Evolutionary conservation across 371 early-diverging fungal genomes (phyloP), one percentile per base, ranked within the genome.

Genomic region (Mucor irregularis): DNA sequence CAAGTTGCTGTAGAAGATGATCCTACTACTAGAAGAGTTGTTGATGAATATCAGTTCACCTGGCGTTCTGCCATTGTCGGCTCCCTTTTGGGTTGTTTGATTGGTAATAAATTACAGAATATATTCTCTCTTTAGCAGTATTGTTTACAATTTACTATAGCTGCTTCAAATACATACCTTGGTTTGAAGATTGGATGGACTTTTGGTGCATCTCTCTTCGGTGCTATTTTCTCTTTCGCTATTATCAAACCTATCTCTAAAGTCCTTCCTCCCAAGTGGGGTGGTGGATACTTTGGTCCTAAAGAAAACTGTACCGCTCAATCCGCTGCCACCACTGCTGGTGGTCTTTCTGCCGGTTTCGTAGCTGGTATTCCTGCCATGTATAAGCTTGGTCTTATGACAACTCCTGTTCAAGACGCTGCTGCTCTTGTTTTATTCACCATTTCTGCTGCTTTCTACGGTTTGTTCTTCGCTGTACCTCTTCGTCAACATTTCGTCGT

Each of bases 401-500:
- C 69, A 11, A 66, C 62, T 1, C 81, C 81, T 24, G 46, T 66
- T 26, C 68, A 76, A 10, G 85, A 84, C 59, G 69, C 78, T 30
- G 81, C 69, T 33, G 68, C 80, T 19, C 70, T 85, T 19, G 48
- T 76, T 2, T 64, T 73, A 19, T 86, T 85, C 78, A 78, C 86
- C 7, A 71, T 75, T 39, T 74, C 76, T 47, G 73, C 83, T 29
- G 84, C 88, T n/a, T 85, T 84, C 74, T 87, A 84, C 34, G 90
- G 90, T 55, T 66, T 88, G 28, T 90, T 88, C 73, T 90, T 87
- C 58, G 88, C 86, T 46, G 76, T 90, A 29, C 90, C 90, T 35
- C 83, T 90, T 26, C 86, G 90, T 45, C 39, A 69, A 9, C 84
- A 87, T 63, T 90, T 86, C 57, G 80, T 89, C 49, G 74, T 89